Percentiles rank a stretch among this genome's conserved stretches.
These are phyloP conservation scores for Chiua virens DNA, from an alignment of 768 basidiomycete species.

Conservation along the genomic window DNA sequence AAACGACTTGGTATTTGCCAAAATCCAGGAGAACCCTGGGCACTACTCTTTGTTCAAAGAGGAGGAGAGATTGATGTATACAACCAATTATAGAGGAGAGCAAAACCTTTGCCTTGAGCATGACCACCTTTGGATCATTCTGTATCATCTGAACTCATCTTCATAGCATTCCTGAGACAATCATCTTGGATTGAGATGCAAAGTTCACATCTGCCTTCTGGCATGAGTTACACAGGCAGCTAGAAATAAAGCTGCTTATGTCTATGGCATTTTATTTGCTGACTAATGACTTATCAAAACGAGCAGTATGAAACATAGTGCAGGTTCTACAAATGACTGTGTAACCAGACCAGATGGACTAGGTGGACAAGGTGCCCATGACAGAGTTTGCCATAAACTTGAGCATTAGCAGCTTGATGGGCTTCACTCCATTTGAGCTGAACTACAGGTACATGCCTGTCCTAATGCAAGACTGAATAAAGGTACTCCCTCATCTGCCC, in stretches of 20 bases:
- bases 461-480: background rate
- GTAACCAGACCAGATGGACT: conserved; percentile 12
- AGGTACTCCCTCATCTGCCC: background rate
- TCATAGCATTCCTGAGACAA: conserved; percentile 32
- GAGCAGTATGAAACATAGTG: conserved; percentile 23
- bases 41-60: too few relatives aligned
- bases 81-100: too few relatives aligned
- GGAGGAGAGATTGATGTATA: too few relatives aligned
- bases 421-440: background rate
- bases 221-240: conserved; percentile 9
- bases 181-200: conserved; percentile 30
- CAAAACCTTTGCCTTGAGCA: background rate
- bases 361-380: conserved; percentile 18
- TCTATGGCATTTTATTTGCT: conserved; percentile 4
- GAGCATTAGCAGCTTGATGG: background rate
- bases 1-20: too few relatives aligned
- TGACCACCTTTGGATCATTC: conserved; percentile 24
- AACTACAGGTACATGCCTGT: background rate
- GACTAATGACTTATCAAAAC: background rate
- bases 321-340: background rate
- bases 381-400: conserved; percentile 3
- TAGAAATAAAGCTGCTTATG: conserved; percentile 11
- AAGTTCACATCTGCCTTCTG: conserved; percentile 32
- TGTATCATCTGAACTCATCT: conserved; percentile 25
- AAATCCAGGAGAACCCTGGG: too few relatives aligned